phyloP scores from a whole-genome alignment of 352 stramenopile genomes.

The Phytophthora boehmeriae region DNA sequence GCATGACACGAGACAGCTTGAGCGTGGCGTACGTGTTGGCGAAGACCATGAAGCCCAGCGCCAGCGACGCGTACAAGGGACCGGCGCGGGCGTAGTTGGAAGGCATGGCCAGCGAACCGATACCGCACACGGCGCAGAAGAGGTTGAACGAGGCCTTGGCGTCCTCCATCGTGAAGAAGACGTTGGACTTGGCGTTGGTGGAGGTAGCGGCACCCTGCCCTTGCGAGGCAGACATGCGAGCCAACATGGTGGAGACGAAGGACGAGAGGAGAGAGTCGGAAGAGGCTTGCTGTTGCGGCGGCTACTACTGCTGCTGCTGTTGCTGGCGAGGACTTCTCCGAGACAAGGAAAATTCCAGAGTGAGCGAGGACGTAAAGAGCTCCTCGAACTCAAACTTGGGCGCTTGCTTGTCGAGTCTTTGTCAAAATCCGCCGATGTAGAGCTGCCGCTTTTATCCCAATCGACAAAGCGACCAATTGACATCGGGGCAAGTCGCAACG shows the following conservation, averaged over 20 bases:
- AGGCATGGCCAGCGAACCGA: constrained; percentile 4
- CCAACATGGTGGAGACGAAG: constrained; percentile 4
- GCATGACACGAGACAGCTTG: not conserved
- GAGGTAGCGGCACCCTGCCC: not conserved
- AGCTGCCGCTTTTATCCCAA: not conserved
- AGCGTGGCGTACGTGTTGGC: constrained; percentile 3
- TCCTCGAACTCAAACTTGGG: not conserved
- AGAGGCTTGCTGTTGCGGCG: no score
- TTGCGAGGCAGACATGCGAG: not conserved
- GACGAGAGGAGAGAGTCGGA: not conserved
- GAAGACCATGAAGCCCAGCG: constrained; percentile 3
- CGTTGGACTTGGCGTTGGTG: not conserved
- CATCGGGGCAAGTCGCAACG: not conserved
- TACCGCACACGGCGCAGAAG: not conserved
- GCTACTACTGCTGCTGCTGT: not conserved
- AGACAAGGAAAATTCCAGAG: constrained; percentile 2
- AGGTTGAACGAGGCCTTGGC: constrained; percentile 2
- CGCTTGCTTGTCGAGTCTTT: not conserved
- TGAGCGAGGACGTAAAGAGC: not conserved
- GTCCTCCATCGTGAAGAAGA: constrained; percentile 1
- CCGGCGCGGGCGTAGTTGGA: constrained; percentile 2
- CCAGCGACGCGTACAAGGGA: not conserved
- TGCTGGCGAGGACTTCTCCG: not conserved
- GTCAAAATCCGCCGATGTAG: not conserved
- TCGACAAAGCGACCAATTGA: not conserved